Evolutionary conservation across 2,329 filamentous ascomycete genomes (phyloP).

Genomic region (Alternaria metachromatica): DNA sequence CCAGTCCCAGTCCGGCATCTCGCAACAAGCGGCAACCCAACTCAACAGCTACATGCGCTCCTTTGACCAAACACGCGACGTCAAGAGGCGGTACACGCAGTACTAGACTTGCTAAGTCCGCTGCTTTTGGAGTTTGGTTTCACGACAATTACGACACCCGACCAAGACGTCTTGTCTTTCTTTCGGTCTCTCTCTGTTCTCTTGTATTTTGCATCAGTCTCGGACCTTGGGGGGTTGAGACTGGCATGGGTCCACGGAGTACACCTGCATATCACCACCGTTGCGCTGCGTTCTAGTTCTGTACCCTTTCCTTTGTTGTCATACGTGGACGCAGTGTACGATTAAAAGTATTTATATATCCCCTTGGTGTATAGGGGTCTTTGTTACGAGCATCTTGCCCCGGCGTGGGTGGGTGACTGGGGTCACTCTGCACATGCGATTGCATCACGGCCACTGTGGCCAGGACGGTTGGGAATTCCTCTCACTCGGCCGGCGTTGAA

Average conservation of each 20-base stretch:
- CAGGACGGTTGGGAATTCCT: slow-evolving; percentile 27
- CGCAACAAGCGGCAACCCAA: slow-evolving; percentile 78
- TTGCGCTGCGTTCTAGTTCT: slow-evolving; percentile 25
- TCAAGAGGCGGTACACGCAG: slow-evolving; percentile 51
- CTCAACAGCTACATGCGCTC: slow-evolving; percentile 85
- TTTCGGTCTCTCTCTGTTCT: slow-evolving; percentile 11
- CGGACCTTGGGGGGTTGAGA: slow-evolving; percentile 12
- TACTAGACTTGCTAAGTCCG: slow-evolving; percentile 22
- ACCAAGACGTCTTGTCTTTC: slow-evolving; percentile 7
- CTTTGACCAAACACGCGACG: slow-evolving; percentile 81
- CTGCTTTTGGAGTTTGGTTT: slow-evolving; percentile 24
- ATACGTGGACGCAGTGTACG: slow-evolving; percentile 31
- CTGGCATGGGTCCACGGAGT: slow-evolving; percentile 29
- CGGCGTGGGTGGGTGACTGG: slow-evolving; percentile 21
- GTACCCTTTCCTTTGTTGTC: slow-evolving; percentile 32
- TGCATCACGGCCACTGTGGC: slow-evolving; percentile 16
- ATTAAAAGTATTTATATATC: slow-evolving; percentile 42
- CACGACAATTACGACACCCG: slow-evolving; percentile 25
- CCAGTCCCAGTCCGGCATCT: slow-evolving; percentile 62
- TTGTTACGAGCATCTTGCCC: slow-evolving; percentile 19
- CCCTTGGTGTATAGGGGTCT: slow-evolving; percentile 16
- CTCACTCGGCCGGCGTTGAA: slow-evolving; percentile 25
- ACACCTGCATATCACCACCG: slow-evolving; percentile 30
- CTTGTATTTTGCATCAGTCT: slow-evolving; percentile 17
- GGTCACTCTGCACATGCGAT: slow-evolving; percentile 9